Base-by-base conservation (phyloP, 2,329 filamentous ascomycete genomes). In the Truncatella angustata region DNA sequence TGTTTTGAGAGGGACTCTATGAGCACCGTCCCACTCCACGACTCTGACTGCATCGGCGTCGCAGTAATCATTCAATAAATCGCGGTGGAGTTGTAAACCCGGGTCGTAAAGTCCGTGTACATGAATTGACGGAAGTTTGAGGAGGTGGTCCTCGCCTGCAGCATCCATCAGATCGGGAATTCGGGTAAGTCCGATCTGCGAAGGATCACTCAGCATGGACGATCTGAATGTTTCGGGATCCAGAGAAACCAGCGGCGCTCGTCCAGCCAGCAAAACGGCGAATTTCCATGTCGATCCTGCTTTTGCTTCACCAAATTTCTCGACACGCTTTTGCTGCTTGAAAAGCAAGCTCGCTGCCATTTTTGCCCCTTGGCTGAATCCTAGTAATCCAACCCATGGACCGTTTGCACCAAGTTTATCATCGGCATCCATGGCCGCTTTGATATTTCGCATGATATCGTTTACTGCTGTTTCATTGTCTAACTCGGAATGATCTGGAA, bases 21-120 rank as follows among this genome's bases (percentile, higher is more conserved):
- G 89, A 1, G 76, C 78, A 0, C 87, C 88, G 52, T 89, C 79
- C 89, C 88, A 92, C 66, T 91, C 85, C 1, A 92, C 66, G 42
- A 91, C 55, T 35, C 69, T 75, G 5, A 78, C 71, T 3, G 71
- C 81, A 0, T 73, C 76, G 9, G 72, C 63, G 46, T 81, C 74
- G 63, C 84, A 88, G 64, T 86, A 91, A 48, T 79, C 68, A 7
- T 80, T 66, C 47, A 83, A 62, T 58, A 86, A 61, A 63, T 76
- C 71, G 50, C 77, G 69, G 63, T 89, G 86, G 40, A 81, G 67
- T 53, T 79, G 70, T 21, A 91, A 61, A 0, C 83, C 84, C 0
- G 78, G 73, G 66, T 87, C 84, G 16, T 72, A 70, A 55, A 84
- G 58, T 0, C 87, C 86, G 69, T 89, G 86, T 1, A 89, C 83